A percentile compares a stretch with the other conserved stretches of the same genome.
phyloP scores from a whole-genome alignment of 768 basidiomycete genomes.

The Dacryopinax spathularia region DNA sequence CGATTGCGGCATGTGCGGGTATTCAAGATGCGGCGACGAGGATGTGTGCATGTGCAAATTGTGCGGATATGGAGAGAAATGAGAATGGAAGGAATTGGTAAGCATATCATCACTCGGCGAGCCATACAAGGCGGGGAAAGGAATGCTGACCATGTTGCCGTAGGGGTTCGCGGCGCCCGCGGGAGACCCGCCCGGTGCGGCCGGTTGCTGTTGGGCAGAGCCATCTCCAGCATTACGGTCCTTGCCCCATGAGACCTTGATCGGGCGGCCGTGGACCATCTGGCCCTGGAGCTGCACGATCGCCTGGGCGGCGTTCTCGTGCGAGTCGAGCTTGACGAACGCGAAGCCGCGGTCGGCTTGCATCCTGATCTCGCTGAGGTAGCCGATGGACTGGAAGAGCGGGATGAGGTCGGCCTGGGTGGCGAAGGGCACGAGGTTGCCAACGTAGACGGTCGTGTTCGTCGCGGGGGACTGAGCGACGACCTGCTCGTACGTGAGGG shows the following conservation, averaged over 20 bases:
- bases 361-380: constrained; percentile 97
- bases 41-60: neutral
- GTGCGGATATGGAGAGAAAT: neutral
- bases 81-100: neutral
- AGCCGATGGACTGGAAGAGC: constrained; percentile 95
- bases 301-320: constrained; percentile 95
- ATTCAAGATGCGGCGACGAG: constrained; percentile 1
- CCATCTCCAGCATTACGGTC: constrained; percentile 66
- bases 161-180: constrained; percentile 40
- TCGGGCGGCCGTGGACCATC: constrained; percentile 91
- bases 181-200: constrained; percentile 46
- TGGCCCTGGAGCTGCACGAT: constrained; percentile 94
- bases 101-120: constrained; percentile 4
- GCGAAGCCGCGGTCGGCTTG: constrained; percentile 98
- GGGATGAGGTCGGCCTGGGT: constrained; percentile 97
- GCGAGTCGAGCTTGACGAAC: constrained; percentile 96
- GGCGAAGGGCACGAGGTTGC: constrained; percentile 93
- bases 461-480: constrained; percentile 84
- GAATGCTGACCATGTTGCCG: constrained; percentile 55
- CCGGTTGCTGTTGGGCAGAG: constrained; percentile 32
- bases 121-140: neutral
- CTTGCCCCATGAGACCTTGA: constrained; percentile 99
- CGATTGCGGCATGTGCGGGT: constrained; percentile 5
- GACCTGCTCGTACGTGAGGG: constrained; percentile 84
- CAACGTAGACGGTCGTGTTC: constrained; percentile 95